Percentiles rank a stretch among this genome's conserved stretches.
Evolutionary conservation across 768 basidiomycete genomes (phyloP).

Genomic region (Amanita inopinata): DNA sequence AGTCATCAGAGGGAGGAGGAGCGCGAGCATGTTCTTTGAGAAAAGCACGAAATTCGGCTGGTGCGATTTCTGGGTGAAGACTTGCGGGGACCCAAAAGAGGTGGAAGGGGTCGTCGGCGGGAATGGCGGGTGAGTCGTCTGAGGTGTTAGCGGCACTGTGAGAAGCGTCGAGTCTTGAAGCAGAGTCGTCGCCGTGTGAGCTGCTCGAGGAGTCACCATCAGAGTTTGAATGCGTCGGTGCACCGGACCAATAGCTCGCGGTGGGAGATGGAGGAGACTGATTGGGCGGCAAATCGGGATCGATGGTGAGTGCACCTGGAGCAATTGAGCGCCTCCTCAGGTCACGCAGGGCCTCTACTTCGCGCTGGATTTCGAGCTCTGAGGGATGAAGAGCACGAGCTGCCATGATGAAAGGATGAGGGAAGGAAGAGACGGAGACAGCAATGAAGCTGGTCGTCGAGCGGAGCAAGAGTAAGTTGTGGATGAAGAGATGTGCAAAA

Average conservation of each 20-base stretch:
- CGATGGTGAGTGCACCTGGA: conserved; percentile 76
- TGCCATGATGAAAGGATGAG: conserved; percentile 22
- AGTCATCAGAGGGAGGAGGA: conserved; percentile 43
- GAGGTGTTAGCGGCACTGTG: conserved; percentile 15
- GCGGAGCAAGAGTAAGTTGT: not conserved
- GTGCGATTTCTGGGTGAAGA: conserved; percentile 95
- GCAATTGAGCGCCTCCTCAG: conserved; percentile 76
- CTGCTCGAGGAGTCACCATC: conserved; percentile 36
- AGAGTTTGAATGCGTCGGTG: conserved; percentile 22
- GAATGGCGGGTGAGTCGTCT: conserved; percentile 20
- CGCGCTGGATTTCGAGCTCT: conserved; percentile 76
- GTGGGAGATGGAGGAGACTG: conserved; percentile 52
- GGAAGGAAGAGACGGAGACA: conserved; percentile 10
- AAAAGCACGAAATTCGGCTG: conserved; percentile 90
- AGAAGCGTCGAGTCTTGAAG: conserved; percentile 19
- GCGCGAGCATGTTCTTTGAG: conserved; percentile 84
- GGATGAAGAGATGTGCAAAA: not conserved
- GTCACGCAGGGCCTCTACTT: conserved; percentile 79
- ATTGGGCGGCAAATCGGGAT: conserved; percentile 83
- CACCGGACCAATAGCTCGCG: conserved; percentile 37
- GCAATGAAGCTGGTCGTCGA: conserved; percentile 6
- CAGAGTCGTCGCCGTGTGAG: conserved; percentile 18
- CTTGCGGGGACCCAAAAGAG: conserved; percentile 98
- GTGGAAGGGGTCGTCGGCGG: conserved; percentile 71
- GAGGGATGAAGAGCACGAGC: conserved; percentile 59